A percentile compares a stretch with the other conserved stretches of the same genome.
These are phyloP conservation scores for Suillus alpinus DNA, from an alignment of 768 basidiomycete genomes.

Conservation along the genomic window DNA sequence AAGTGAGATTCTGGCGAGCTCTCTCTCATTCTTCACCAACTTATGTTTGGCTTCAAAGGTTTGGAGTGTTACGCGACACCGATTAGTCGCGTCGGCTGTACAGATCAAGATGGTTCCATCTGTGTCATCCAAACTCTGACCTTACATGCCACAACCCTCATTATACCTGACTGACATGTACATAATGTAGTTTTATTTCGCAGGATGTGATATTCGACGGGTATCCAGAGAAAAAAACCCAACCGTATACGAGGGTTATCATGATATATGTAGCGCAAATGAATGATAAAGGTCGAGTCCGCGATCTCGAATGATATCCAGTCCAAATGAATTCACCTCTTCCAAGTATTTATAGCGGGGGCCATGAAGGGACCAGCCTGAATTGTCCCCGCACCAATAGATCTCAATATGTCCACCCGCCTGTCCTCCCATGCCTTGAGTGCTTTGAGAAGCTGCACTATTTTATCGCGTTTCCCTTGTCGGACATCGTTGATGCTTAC, in stretches of 20 bases:
- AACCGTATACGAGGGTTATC: not conserved
- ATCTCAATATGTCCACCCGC: constrained; percentile 51
- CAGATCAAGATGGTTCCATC: constrained; percentile 57
- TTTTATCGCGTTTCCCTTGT: constrained; percentile 76
- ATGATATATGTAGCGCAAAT: constrained; percentile 12
- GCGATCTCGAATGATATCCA: constrained; percentile 3
- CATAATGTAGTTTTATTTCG: not conserved
- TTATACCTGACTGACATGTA: not conserved
- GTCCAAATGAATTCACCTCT: not conserved
- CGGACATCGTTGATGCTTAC: constrained; percentile 94
- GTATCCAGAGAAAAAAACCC: constrained; percentile 9
- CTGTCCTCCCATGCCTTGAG: constrained; percentile 82
- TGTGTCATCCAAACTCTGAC: constrained; percentile 19
- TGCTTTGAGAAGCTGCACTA: constrained; percentile 74
- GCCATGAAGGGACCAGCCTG: constrained; percentile 14
- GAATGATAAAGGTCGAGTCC: constrained; percentile 19
- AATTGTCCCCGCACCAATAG: constrained; percentile 41
- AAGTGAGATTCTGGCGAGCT: constrained; percentile 31
- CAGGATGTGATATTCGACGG: not conserved
- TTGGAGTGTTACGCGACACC: constrained; percentile 52
- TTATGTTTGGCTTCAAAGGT: constrained; percentile 34
- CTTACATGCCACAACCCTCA: not conserved
- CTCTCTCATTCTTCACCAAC: not conserved
- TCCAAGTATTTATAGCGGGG: not conserved
- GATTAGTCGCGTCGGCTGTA: constrained; percentile 52